Percentiles rank a stretch among this genome's conserved stretches.
Evolutionary conservation across 805 yeast species (phyloP).

Genomic region (Starmerella bombi): DNA sequence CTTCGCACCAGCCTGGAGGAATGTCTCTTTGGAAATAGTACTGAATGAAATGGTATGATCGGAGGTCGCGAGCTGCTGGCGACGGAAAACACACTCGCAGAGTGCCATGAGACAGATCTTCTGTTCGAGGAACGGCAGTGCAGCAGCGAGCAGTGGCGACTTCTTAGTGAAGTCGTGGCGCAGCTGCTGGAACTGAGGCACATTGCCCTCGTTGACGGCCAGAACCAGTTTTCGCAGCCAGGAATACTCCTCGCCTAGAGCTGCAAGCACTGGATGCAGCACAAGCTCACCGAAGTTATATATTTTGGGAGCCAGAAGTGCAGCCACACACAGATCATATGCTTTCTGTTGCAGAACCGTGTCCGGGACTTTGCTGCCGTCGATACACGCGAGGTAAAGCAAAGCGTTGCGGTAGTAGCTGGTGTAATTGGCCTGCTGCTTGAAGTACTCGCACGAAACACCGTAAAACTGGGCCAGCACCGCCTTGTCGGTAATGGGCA

Average conservation of each 20-base stretch:
- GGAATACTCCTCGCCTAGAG: conserved; percentile 37
- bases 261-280: conserved; percentile 66
- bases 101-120: conserved; percentile 87
- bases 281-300: conserved; percentile 93
- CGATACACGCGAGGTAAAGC: conserved; percentile 66
- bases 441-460: conserved; percentile 62
- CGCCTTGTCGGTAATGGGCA: conserved; percentile 41
- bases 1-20: conserved; percentile 45
- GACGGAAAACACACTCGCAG: conserved; percentile 68
- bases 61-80: conserved; percentile 42
- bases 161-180: conserved; percentile 29
- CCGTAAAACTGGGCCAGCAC: conserved; percentile 75
- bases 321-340: conserved; percentile 70
- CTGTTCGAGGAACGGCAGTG: conserved; percentile 62
- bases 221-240: conserved; percentile 66
- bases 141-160: conserved; percentile 43
- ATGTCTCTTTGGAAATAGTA: conserved; percentile 61
- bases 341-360: conserved; percentile 40
- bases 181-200: conserved; percentile 46
- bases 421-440: conserved; percentile 65
- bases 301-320: conserved; percentile 78
- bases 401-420: conserved; percentile 68
- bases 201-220: conserved; percentile 66
- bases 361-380: conserved; percentile 31
- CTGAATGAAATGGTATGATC: conserved; percentile 60